Evolutionary conservation across 2,329 filamentous ascomycete species (phyloP).

Genomic region (Bipolaris sorokiniana): DNA sequence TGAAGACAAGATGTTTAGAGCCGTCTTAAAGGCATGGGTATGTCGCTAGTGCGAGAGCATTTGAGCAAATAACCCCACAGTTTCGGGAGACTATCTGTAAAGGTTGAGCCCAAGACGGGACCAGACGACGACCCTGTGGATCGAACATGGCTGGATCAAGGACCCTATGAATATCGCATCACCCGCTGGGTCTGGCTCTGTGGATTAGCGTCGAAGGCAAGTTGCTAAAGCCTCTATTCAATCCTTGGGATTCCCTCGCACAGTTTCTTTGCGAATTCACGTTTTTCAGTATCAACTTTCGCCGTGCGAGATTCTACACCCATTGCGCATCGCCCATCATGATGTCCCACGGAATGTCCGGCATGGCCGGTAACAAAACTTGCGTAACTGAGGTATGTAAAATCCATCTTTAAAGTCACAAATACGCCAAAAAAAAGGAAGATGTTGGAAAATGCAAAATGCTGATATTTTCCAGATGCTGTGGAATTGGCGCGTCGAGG

Average conservation of each 20-base stretch:
- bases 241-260: neutral
- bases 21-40: slow-evolving; percentile 8
- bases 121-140: slow-evolving; percentile 9
- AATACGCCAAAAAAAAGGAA: neutral
- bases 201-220: neutral
- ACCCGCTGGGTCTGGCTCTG: slow-evolving; percentile 4
- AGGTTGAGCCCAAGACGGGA: slow-evolving; percentile 1
- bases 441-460: neutral
- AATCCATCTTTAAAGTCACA: too few relatives aligned
- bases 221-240: neutral
- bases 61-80: slow-evolving; percentile 45
- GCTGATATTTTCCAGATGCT: slow-evolving; percentile 65
- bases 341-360: slow-evolving; percentile 18
- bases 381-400: slow-evolving; percentile 51
- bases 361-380: slow-evolving; percentile 25
- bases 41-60: slow-evolving; percentile 27
- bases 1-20: slow-evolving; percentile 4
- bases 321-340: slow-evolving; percentile 16
- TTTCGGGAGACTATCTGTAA: slow-evolving; percentile 11
- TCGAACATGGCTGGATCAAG: slow-evolving; percentile 8
- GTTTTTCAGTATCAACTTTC: neutral
- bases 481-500: slow-evolving; percentile 78
- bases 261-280: neutral
- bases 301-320: slow-evolving; percentile 6
- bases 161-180: slow-evolving; percentile 19